Base-by-base conservation (phyloP, 441 rosid species). In the Pelargonium cotyledonis region DNA sequence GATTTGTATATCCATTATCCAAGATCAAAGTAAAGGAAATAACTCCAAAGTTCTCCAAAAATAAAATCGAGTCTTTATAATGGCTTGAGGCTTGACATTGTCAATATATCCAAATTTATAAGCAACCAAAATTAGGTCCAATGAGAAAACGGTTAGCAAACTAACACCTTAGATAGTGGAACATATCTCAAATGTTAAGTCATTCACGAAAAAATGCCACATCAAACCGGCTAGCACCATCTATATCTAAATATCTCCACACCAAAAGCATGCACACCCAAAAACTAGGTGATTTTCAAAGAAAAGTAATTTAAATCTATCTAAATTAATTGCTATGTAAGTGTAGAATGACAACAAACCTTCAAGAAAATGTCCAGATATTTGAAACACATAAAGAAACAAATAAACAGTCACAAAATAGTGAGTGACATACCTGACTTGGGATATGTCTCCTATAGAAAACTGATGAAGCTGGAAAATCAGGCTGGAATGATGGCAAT, bases 311-410 rank as follows among this genome's bases (percentile, higher is more conserved):
- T 5, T 38, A 38, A 38, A 38, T 6, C 41, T 38, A 38, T 38
- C 41, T 12, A 3, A 47, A 47, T 14, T 47, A 47, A 12, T 47
- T 47, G 53, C 41, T 38, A 47, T 12, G 4, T 14, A 11, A 9
- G 14, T 1, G 5, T 47, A 0, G 14, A 47, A 47, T 47, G 53
- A 47, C 53, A 47, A 47, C 8, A 47, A 47, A 47, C 99, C 84
- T 77, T 79, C 84, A 75, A 91, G 94, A 0, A 92, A 96, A 74
- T 94, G 91, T 86, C 97, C 99, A 94, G 0, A 88, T 88, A 93
- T 4, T 78, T 70, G n/a, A n/a, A n/a, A n/a, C n/a, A n/a, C n/a
- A n/a, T n/a, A n/a, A n/a, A n/a, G n/a, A n/a, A n/a, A n/a, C n/a
- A n/a, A n/a, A n/a, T n/a, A n/a, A n/a, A n/a, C n/a, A n/a, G n/a